phyloP scores from a whole-genome alignment of 805 yeast genomes.

The Tetrapisispora namnaoensis region DNA sequence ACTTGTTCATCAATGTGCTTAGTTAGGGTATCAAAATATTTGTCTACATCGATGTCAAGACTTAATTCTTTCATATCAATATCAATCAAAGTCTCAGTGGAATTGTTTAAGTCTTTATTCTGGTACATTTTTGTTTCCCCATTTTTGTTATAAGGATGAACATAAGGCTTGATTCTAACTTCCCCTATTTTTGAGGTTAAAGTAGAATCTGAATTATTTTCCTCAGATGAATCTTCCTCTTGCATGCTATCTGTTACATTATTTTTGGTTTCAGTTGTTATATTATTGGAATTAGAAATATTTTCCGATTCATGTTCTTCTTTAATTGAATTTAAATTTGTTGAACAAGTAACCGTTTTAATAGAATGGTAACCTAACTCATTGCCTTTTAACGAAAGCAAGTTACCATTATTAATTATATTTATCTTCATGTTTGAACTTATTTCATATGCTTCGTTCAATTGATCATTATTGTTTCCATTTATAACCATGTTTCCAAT shows the following conservation, averaged over 20 bases:
- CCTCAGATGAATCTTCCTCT: neutral
- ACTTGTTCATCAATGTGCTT: neutral
- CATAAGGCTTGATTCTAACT: neutral
- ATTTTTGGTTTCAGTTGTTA: neutral
- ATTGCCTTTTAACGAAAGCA: constrained; percentile 7
- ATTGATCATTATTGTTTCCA: constrained; percentile 3
- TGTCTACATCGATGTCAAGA: neutral
- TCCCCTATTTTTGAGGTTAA: neutral
- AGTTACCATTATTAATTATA: constrained; percentile 10
- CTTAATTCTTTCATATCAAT: neutral
- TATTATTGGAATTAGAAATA: neutral
- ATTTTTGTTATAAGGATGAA: neutral
- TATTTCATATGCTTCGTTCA: constrained; percentile 3
- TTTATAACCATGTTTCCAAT: constrained; percentile 23
- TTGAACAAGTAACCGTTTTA: constrained; percentile 12
- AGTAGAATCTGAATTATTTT: constrained; percentile 3
- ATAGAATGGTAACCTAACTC: constrained; percentile 23
- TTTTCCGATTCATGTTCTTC: neutral
- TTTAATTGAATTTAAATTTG: neutral
- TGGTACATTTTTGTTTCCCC: neutral
- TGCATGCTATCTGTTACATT: neutral
- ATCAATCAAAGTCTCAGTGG: neutral
- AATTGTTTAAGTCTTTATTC: neutral
- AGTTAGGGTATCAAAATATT: neutral
- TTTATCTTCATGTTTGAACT: constrained; percentile 7